Evolutionary conservation across 2,329 filamentous ascomycete species (phyloP).

Genomic region (Cladophialophora yegresii): DNA sequence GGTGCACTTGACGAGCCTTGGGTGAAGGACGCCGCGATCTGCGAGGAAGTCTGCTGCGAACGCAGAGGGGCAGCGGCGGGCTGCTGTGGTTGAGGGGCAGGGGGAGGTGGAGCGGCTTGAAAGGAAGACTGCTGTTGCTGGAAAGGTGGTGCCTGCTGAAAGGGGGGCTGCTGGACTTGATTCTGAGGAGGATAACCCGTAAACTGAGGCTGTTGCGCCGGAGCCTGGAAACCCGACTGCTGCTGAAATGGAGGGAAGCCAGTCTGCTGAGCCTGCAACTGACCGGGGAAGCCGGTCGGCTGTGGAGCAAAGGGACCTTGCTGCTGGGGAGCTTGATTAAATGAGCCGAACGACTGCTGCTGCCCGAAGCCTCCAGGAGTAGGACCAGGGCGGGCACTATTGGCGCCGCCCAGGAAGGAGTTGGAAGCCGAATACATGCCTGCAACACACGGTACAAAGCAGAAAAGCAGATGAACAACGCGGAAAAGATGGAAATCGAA

Average conservation of each 20-base stretch:
- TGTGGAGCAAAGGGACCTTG: constrained; percentile 60
- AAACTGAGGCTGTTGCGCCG: constrained; percentile 62
- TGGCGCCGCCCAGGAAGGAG: constrained; percentile 78
- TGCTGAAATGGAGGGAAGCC: constrained; percentile 59
- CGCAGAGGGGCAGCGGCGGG: constrained; percentile 55
- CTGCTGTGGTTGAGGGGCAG: constrained; percentile 39
- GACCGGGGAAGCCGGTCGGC: constrained; percentile 56
- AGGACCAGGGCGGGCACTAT: constrained; percentile 72
- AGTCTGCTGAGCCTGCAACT: constrained; percentile 68
- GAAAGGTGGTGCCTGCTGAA: constrained; percentile 62
- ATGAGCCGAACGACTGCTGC: constrained; percentile 57
- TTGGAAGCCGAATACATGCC: constrained; percentile 89
- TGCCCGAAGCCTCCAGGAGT: constrained; percentile 61
- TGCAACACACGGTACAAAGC: constrained; percentile 32
- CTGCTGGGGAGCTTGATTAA: constrained; percentile 57
- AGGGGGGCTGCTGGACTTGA: constrained; percentile 56
- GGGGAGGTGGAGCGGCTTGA: constrained; percentile 48
- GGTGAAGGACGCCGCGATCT: constrained; percentile 66
- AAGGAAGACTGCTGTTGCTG: constrained; percentile 60
- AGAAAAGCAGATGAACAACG: constrained; percentile 37
- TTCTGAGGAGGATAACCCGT: constrained; percentile 56
- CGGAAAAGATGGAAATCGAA: constrained; percentile 14
- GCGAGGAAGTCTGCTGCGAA: constrained; percentile 61
- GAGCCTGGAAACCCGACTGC: constrained; percentile 50
- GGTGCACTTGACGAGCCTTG: constrained; percentile 53